Evolutionary conservation across 1,139 yeast genomes (phyloP).

Genomic region (Scheffersomyces stambukii): DNA sequence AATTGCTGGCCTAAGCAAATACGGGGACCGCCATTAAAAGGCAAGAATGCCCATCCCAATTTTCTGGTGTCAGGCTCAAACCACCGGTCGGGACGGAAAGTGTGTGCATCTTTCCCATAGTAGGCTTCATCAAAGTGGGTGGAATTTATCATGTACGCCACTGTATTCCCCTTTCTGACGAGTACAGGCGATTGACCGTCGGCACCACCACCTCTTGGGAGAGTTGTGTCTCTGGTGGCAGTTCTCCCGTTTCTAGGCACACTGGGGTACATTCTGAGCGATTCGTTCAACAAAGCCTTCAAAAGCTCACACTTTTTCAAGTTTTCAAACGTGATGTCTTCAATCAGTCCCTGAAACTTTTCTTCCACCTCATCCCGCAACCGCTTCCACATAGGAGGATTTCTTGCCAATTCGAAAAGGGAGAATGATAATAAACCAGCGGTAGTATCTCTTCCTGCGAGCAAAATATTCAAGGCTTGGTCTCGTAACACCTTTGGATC

Average conservation of each 20-base stretch:
- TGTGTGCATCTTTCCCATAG: constrained; percentile 43
- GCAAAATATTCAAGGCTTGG: constrained; percentile 38
- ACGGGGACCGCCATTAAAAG: constrained; percentile 42
- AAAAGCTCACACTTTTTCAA: constrained; percentile 46
- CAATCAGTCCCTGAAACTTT: constrained; percentile 23
- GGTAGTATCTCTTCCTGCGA: constrained; percentile 46
- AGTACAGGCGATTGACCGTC: constrained; percentile 40
- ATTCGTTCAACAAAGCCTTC: constrained; percentile 43
- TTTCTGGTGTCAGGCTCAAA: constrained; percentile 24
- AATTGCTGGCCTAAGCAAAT: constrained; percentile 43
- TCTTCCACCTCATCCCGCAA: constrained; percentile 27
- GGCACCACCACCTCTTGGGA: constrained; percentile 53
- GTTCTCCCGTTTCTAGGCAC: constrained; percentile 45
- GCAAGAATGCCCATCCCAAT: constrained; percentile 39
- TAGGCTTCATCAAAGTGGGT: constrained; percentile 34
- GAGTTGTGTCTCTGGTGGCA: constrained; percentile 39
- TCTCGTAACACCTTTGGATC: constrained; percentile 38
- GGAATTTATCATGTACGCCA: constrained; percentile 31
- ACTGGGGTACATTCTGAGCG: constrained; percentile 47
- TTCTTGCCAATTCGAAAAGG: constrained; percentile 37
- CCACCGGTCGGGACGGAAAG: constrained; percentile 49
- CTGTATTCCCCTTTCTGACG: constrained; percentile 35
- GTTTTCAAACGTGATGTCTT: constrained; percentile 32
- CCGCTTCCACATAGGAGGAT: constrained; percentile 29
- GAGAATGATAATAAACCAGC: constrained; percentile 40